Base-by-base conservation (phyloP, 2,329 filamentous ascomycete species). In the Phoma sp. region DNA sequence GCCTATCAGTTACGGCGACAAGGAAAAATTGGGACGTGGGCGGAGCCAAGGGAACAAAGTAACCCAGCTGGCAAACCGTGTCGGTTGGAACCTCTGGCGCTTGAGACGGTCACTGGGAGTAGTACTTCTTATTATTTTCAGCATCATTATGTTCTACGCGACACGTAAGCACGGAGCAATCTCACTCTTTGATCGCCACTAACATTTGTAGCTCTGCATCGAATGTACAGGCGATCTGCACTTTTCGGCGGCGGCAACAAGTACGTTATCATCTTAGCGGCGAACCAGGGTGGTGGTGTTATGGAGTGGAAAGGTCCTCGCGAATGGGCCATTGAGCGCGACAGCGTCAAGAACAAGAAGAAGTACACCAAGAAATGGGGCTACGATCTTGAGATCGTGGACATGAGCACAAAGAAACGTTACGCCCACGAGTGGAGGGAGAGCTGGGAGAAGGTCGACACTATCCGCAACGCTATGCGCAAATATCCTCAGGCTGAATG, bases 361-460 rank as follows among this genome's bases (percentile, higher is more conserved):
- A 89, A 88, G 69, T 99, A 99, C 71, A 89, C 87, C 2, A 82
- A 85, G 30, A 84, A 83, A 72, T 98, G 95, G 93, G 95, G 95
- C 11, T 98, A 99, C 74, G 89, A 97, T 58, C 80, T 99, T 54
- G 95, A 99, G 74, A 89, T 98, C 70, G 91, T 96, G 63, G 96
- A 99, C 75, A 96, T 99, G 93, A 93, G 92, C 79, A 96, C 93
- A 48, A 96, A 97, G 83, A 98, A 97, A 79, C 87, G 93, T 62
- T 99, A 99, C 73, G 93, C 95, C 25, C 95, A 99, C 77, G 95
- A 99, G 77, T 99, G 95, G 95, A 86, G 95, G 69, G 95, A 99
- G 78, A 96, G 93, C 74, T 99, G 95, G 95, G 95, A 99, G 78
- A 99, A 98, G 81, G 93, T 97, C 57, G 95, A 99, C 74, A 91